phyloP scores from a whole-genome alignment of 2,329 filamentous ascomycete genomes.

The Ophiosphaerella korrae region DNA sequence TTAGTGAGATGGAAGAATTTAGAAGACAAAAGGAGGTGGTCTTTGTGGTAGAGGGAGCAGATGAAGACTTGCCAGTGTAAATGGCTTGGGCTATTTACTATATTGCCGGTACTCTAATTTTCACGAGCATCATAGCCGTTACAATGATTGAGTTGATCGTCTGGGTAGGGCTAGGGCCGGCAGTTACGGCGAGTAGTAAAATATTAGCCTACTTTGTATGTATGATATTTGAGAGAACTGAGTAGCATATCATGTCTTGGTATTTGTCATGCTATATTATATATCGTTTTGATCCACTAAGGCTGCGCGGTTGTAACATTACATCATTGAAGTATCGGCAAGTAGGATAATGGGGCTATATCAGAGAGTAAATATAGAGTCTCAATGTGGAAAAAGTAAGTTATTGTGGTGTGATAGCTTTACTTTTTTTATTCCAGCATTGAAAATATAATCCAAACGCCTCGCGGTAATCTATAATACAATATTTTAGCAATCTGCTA shows the following conservation, averaged over 20 bases:
- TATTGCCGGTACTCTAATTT: conserved; percentile 40
- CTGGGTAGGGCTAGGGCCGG: conserved; percentile 33
- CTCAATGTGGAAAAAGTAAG: too few relatives aligned
- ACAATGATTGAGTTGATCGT: conserved; percentile 38
- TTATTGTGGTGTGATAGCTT: too few relatives aligned
- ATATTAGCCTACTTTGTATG: conserved; percentile 47
- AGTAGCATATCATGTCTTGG: conserved; percentile 65
- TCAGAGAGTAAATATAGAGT: too few relatives aligned
- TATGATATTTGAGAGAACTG: conserved; percentile 18
- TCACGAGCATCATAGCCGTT: conserved; percentile 43
- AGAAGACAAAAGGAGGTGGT: conserved; percentile 10
- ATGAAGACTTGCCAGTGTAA: conserved; percentile 37
- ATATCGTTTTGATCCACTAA: too few relatives aligned
- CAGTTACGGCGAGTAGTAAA: conserved; percentile 30
- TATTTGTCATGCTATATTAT: too few relatives aligned
- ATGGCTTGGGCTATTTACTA: conserved; percentile 42
- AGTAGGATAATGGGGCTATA: too few relatives aligned
- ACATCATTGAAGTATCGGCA: too few relatives aligned
- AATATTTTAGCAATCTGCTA: too few relatives aligned
- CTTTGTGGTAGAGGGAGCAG: conserved; percentile 32
- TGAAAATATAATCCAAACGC: too few relatives aligned
- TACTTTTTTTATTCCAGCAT: too few relatives aligned
- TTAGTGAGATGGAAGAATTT: too few relatives aligned
- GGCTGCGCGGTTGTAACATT: conserved; percentile 42
- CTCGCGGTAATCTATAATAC: too few relatives aligned